Evolutionary conservation across 2,329 filamentous ascomycete species (phyloP), one percentile per base, ranked within the genome.

Genomic region (Dryadomyces quercivorus): DNA sequence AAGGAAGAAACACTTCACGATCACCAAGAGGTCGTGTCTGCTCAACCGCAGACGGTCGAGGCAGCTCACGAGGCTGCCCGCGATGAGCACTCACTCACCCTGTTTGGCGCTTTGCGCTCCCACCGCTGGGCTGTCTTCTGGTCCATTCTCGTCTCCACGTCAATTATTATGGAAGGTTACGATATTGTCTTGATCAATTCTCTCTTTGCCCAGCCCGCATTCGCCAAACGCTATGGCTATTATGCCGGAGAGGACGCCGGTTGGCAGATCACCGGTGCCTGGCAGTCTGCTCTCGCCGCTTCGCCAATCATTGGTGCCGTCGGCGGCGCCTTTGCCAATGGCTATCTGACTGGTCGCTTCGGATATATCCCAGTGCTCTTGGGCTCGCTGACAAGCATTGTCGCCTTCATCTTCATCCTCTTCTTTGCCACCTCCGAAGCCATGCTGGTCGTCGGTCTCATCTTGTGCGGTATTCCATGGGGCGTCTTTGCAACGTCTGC

Each of bases 271-370:
- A 72, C 74, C 1, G 75, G 77, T 0, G 68, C 74, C 0, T 83
- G 80, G 80, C 78, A 82, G 63, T 75, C 76, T 0, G 78, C 72
- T 0, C 62, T 83, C 2, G 73, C 72, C 6, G 42, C 42, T 9
- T n/a, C 16, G 5, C 73, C 75, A 0, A 66, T 72, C 1, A 73
- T 73, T 1, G 78, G 79, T 13, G 72, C 78, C 60, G 77, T 83
- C 51, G 60, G 81, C 10, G 80, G 80, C 0, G 65, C 81, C 2
- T 68, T 80, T 26, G 56, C 79, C 21, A 76, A 73, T n/a, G 79
- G 78, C 8, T 74, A 71, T 64, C 62, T 75, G 0, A 68, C 74
- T 0, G 76, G 82, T 55, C 66, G 70, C 1, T 74, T 69, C 21
- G 76, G 76, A 1, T 76, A 77, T 62, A 72, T 72, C 56, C 68